A percentile compares a stretch with the other conserved stretches of the same genome.
Conservation (phyloP, 2,329 filamentous ascomycete species). For the Coleophoma eucalyptorum region DNA sequence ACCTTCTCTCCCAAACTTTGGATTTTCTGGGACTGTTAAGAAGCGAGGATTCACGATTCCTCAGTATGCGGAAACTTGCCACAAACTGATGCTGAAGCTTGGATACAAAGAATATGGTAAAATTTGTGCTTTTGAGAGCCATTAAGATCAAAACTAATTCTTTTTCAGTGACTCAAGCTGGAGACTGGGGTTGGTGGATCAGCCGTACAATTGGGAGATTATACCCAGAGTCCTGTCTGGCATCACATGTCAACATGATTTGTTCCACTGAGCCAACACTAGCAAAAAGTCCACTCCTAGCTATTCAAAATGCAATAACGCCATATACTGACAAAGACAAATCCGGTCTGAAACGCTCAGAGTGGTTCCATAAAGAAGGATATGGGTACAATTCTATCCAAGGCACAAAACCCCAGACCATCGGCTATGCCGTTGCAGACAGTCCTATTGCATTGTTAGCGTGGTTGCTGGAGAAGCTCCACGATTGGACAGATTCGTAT, state of each 20-base stretch:
- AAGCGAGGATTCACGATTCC: constrained; percentile 50
- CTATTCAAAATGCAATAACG: constrained; percentile 1
- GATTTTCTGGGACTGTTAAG: constrained; percentile 35
- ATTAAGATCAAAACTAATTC: neutral
- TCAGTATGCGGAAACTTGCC: constrained; percentile 61
- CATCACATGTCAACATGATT: constrained; percentile 35
- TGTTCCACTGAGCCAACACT: neutral
- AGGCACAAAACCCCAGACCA: constrained; percentile 64
- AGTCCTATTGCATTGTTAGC: constrained; percentile 66
- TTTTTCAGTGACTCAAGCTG: constrained; percentile 48
- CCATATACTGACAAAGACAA: constrained; percentile 9
- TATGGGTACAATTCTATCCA: constrained; percentile 33
- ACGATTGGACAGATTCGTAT: constrained; percentile 71
- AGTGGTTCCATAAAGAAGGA: constrained; percentile 14
- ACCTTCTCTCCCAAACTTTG: constrained; percentile 50
- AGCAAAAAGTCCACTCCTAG: constrained; percentile 1
- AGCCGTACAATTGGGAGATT: constrained; percentile 55
- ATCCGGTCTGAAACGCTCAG: constrained; percentile 9
- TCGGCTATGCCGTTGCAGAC: constrained; percentile 67
- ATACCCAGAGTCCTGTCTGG: constrained; percentile 53
- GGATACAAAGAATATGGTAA: constrained; percentile 56
- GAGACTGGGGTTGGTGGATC: constrained; percentile 69
- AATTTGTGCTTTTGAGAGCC: constrained; percentile 58
- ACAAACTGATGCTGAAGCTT: constrained; percentile 65
- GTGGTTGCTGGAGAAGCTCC: constrained; percentile 80